Evolutionary conservation across 208 protist genomes (phyloP).

Genomic region (Acanthamoeba lenticulata): DNA sequence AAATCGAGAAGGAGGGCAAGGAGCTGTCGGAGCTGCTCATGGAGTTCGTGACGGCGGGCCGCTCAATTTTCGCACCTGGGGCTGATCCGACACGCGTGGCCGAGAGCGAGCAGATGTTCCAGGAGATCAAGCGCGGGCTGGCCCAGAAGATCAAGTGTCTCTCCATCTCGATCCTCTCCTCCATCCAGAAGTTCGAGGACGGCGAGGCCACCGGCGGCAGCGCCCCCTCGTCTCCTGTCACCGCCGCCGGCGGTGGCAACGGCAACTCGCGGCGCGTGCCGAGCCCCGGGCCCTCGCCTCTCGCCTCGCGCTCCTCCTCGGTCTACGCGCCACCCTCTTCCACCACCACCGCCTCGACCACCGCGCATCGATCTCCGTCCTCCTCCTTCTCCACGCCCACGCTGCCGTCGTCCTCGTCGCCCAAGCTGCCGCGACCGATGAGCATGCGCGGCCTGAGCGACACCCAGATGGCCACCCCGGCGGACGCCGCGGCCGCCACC

Average conservation of each 20-base stretch:
- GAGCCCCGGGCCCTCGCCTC: not conserved
- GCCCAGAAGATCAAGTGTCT: conserved; percentile 43
- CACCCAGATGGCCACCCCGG: not conserved
- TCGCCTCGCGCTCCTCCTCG: not conserved
- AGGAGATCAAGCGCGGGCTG: conserved; percentile 35
- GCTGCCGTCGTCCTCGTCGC: not conserved
- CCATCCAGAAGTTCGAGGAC: conserved; percentile 24
- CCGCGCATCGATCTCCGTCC: not conserved
- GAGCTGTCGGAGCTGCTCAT: conserved; percentile 46
- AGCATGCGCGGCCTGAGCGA: not conserved
- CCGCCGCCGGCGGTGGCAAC: not conserved
- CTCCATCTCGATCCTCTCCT: conserved; percentile 1
- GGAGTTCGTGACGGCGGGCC: conserved; percentile 1
- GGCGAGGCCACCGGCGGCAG: not conserved
- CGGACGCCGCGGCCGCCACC: not conserved
- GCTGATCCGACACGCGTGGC: not conserved
- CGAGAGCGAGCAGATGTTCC: not conserved
- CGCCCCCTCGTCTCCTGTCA: too few species aligned
- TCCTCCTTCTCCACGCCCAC: not conserved
- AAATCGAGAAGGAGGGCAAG: conserved; percentile 16
- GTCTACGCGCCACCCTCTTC: not conserved
- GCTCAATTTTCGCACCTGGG: not conserved
- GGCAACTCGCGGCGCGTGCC: not conserved
- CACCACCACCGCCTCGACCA: not conserved
- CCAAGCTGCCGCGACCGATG: not conserved